Percentiles rank a stretch among this genome's conserved stretches.
Conservation (phyloP, 2,329 filamentous ascomycete species). For the Cladosporium sp. region DNA sequence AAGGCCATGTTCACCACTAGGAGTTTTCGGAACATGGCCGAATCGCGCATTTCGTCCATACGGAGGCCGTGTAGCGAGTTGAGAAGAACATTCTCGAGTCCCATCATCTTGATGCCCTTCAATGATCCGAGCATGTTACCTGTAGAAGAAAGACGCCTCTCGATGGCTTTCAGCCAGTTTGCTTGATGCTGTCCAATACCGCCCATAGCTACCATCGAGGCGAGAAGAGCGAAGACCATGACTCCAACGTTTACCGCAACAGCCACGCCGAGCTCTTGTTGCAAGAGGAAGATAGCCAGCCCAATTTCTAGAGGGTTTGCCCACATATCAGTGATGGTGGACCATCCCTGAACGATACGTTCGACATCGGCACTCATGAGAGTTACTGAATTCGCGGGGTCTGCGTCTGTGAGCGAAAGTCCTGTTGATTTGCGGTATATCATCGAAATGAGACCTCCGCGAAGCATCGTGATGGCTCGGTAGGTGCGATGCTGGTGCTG, state of each 20-base stretch:
- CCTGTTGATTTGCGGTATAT: conserved; percentile 16
- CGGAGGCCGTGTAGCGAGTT: conserved; percentile 6
- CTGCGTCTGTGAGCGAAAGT: conserved; percentile 13
- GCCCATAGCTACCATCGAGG: conserved; percentile 6
- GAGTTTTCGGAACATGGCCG: conserved; percentile 8
- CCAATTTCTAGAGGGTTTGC: conserved; percentile 22
- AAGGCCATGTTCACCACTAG: conserved; percentile 4
- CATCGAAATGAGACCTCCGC: conserved; percentile 16
- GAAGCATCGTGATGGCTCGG: conserved; percentile 19
- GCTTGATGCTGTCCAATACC: conserved; percentile 21
- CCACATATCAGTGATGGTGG: conserved; percentile 17
- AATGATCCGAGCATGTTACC: conserved; percentile 41
- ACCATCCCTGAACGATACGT: conserved; percentile 15
- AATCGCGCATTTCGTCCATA: conserved; percentile 11
- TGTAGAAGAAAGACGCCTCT: conserved; percentile 42
- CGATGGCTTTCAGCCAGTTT: conserved; percentile 42
- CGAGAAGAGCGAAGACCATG: conserved; percentile 9
- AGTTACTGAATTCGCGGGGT: conserved; percentile 16
- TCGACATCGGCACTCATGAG: conserved; percentile 21
- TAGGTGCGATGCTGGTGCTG: conserved; percentile 8
- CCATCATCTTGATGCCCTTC: conserved; percentile 46
- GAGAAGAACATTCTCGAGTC: conserved; percentile 15
- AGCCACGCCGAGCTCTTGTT: conserved; percentile 18
- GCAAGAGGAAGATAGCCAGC: conserved; percentile 18
- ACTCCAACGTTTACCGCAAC: conserved; percentile 15